phyloP scores from a whole-genome alignment of 2,329 filamentous ascomycete genomes.

The Trichoderma simmonsii region DNA sequence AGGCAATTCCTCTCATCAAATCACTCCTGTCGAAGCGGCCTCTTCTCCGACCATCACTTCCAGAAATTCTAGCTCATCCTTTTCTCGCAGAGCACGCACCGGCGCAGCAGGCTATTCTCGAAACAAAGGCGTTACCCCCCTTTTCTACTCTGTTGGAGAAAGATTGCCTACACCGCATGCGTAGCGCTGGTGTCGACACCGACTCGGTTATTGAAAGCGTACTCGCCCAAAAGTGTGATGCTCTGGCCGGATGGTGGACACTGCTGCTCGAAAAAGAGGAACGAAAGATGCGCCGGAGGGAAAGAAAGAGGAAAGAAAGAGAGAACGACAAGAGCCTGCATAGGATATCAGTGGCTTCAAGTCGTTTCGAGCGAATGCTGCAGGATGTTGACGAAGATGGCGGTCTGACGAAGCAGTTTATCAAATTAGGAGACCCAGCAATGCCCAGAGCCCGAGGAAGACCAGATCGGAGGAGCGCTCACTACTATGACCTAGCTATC shows the following conservation, averaged over 20 bases:
- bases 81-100: slow-evolving; percentile 86
- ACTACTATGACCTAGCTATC: slow-evolving; percentile 61
- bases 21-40: slow-evolving; percentile 87
- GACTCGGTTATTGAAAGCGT: slow-evolving; percentile 95
- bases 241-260: slow-evolving; percentile 93
- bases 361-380: slow-evolving; percentile 74
- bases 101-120: slow-evolving; percentile 84
- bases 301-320: slow-evolving; percentile 79
- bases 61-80: slow-evolving; percentile 82
- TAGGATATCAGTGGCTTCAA: slow-evolving; percentile 84
- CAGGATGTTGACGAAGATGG: slow-evolving; percentile 78
- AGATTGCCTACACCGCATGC: slow-evolving; percentile 88
- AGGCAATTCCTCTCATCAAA: slow-evolving; percentile 74
- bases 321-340: slow-evolving; percentile 73
- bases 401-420: slow-evolving; percentile 45
- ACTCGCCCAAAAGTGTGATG: slow-evolving; percentile 82
- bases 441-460: slow-evolving; percentile 68
- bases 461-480: slow-evolving; percentile 70
- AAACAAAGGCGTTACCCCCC: slow-evolving; percentile 72
- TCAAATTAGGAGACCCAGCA: slow-evolving; percentile 42
- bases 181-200: slow-evolving; percentile 87
- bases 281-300: slow-evolving; percentile 75
- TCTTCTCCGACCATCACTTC: slow-evolving; percentile 72
- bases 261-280: slow-evolving; percentile 91
- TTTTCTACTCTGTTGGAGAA: slow-evolving; percentile 88